These are phyloP conservation scores for Amaranthus palmeri DNA, from an alignment of 148 eudicot genomes.

Conservation along the genomic window DNA sequence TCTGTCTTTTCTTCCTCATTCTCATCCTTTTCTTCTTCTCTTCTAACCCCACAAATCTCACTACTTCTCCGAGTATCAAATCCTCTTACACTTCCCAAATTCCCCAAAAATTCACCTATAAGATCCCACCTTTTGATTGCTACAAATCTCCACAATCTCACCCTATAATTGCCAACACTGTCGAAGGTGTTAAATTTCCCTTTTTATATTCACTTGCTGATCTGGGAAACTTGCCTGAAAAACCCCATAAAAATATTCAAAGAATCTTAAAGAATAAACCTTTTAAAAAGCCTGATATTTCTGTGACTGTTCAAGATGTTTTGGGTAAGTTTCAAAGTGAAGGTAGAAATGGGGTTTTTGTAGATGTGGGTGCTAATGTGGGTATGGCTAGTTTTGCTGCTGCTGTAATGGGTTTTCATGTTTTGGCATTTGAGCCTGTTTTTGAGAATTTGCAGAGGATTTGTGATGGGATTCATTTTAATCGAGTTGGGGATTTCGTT, in stretches of 20 bases:
- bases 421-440: slow-evolving; percentile 86
- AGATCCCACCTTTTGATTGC: slow-evolving; percentile 70
- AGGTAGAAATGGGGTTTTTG: slow-evolving; percentile 51
- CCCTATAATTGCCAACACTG: slow-evolving; percentile 75
- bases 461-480: slow-evolving; percentile 89
- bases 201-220: slow-evolving; percentile 75
- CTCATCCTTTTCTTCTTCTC: slow-evolving; percentile 46
- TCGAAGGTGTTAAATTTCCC: slow-evolving; percentile 71
- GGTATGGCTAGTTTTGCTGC: slow-evolving; percentile 97
- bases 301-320: slow-evolving; percentile 63
- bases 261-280: slow-evolving; percentile 67
- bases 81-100: slow-evolving; percentile 14
- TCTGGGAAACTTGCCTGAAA: slow-evolving; percentile 70
- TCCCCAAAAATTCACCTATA: slow-evolving; percentile 12
- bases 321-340: slow-evolving; percentile 43
- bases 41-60: slow-evolving; percentile 30
- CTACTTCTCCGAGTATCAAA: slow-evolving; percentile 27
- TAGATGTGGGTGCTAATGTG: slow-evolving; percentile 97
- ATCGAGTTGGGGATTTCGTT: slow-evolving; percentile 64
- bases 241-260: slow-evolving; percentile 84
- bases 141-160: slow-evolving; percentile 61
- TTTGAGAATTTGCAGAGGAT: slow-evolving; percentile 95
- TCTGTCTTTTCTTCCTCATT: slow-evolving; percentile 48
- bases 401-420: slow-evolving; percentile 86
- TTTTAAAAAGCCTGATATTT: slow-evolving; percentile 73